Conservation (phyloP, 768 basidiomycete genomes). For the Dacryopinax primogenitus region DNA sequence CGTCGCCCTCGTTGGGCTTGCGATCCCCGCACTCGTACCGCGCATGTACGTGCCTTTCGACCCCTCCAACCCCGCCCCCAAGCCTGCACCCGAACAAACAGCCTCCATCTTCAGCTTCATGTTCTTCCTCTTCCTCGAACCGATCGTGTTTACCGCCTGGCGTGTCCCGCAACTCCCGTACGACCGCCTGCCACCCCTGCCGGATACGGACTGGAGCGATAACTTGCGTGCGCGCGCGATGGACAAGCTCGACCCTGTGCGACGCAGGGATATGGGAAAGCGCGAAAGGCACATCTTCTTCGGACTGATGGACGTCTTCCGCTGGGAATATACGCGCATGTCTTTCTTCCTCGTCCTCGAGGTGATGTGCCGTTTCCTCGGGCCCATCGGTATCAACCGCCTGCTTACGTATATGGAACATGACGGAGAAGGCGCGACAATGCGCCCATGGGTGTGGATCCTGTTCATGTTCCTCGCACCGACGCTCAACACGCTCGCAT, state of each 20-base stretch:
- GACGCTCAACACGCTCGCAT: constrained; percentile 1
- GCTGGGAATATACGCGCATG: not conserved
- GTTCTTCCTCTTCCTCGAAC: constrained; percentile 15
- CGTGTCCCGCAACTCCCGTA: constrained; percentile 23
- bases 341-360: not conserved
- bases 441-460: not conserved
- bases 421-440: not conserved
- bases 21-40: not conserved
- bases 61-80: not conserved
- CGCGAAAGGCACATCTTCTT: not conserved
- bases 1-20: not conserved
- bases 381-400: constrained; percentile 5
- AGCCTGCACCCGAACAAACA: constrained; percentile 2
- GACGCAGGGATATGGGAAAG: not conserved
- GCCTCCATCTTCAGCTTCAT: constrained; percentile 15
- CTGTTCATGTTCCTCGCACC: constrained; percentile 3
- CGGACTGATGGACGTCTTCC: constrained; percentile 1
- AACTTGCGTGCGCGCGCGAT: constrained; percentile 24
- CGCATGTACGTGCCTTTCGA: constrained; percentile 1
- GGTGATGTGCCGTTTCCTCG: not conserved
- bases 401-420: constrained; percentile 18
- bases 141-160: constrained; percentile 27
- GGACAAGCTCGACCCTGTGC: constrained; percentile 23
- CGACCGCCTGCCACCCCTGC: constrained; percentile 27
- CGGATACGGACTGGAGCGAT: constrained; percentile 27